Conservation (phyloP, 2,329 filamentous ascomycete species). For the Phialemonium atrogriseum region DNA sequence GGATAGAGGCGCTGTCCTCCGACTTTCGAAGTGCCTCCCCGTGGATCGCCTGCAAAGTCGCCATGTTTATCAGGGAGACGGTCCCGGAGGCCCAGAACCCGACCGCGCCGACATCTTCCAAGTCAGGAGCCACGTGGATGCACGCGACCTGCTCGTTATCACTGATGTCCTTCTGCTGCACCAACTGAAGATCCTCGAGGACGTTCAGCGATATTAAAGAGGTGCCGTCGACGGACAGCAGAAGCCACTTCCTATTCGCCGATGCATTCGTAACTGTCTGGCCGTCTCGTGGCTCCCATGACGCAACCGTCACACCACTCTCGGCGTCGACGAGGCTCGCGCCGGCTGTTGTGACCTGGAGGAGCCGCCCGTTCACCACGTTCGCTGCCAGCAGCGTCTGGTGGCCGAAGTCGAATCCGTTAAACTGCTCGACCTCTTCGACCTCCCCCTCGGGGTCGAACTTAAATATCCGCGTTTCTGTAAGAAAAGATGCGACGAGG, state of each 20-base stretch:
- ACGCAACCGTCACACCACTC: constrained; percentile 41
- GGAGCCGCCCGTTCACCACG: constrained; percentile 50
- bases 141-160: constrained; percentile 75
- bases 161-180: constrained; percentile 52
- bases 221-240: constrained; percentile 72
- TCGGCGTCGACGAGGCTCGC: constrained; percentile 57
- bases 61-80: constrained; percentile 64
- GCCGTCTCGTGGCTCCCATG: constrained; percentile 45
- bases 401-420: constrained; percentile 59
- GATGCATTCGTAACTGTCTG: constrained; percentile 70
- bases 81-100: constrained; percentile 83
- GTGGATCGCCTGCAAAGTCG: constrained; percentile 52
- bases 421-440: constrained; percentile 75
- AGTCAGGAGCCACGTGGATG: constrained; percentile 61
- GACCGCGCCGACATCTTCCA: constrained; percentile 62
- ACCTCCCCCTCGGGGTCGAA: constrained; percentile 70
- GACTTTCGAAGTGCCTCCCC: constrained; percentile 52
- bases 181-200: constrained; percentile 44
- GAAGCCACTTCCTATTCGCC: constrained; percentile 58
- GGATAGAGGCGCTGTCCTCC: constrained; percentile 66
- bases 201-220: constrained; percentile 62
- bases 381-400: constrained; percentile 66
- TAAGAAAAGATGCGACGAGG: constrained; percentile 71
- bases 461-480: constrained; percentile 73
- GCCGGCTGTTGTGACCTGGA: constrained; percentile 66